These are phyloP conservation scores for Aureobasidium sp. DNA, from an alignment of 2,329 filamentous ascomycete genomes.

Conservation along the genomic window DNA sequence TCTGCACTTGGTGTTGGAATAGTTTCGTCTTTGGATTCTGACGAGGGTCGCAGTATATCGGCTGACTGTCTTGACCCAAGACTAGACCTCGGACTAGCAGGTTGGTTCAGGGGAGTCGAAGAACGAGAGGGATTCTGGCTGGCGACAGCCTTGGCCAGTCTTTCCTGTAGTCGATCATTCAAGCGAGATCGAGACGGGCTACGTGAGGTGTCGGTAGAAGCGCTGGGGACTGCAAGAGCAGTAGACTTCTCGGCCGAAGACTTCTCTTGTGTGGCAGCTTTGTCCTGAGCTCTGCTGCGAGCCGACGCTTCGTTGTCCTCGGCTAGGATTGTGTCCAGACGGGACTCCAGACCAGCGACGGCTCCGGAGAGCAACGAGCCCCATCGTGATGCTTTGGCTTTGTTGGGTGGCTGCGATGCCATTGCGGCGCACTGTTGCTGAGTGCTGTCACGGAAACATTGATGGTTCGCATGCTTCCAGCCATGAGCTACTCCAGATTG, in stretches of 20 bases:
- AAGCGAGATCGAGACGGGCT: conserved; percentile 57
- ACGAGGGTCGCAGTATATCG: conserved; percentile 21
- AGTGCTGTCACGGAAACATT: neutral
- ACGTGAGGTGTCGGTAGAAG: conserved; percentile 39
- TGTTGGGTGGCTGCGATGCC: conserved; percentile 15
- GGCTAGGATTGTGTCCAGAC: conserved; percentile 82
- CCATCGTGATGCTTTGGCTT: conserved; percentile 27
- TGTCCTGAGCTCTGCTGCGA: conserved; percentile 34
- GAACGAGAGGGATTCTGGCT: conserved; percentile 26
- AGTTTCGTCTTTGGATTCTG: conserved; percentile 17
- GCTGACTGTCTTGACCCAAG: conserved; percentile 35
- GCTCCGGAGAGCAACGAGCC: conserved; percentile 71
- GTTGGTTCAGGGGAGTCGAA: conserved; percentile 33
- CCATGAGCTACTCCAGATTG: neutral
- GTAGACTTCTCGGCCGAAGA: conserved; percentile 24
- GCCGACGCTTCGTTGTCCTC: conserved; percentile 59
- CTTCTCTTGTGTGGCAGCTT: conserved; percentile 22
- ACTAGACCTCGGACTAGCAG: conserved; percentile 42
- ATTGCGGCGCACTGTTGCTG: conserved; percentile 6
- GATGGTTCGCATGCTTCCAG: neutral
- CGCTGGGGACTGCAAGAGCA: conserved; percentile 10
- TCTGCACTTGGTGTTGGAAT: neutral
- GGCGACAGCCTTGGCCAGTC: conserved; percentile 79
- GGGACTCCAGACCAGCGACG: conserved; percentile 87
- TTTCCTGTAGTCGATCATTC: conserved; percentile 81